Evolutionary conservation across 768 basidiomycete genomes (phyloP).

Genomic region (Podaxis pistillaris): DNA sequence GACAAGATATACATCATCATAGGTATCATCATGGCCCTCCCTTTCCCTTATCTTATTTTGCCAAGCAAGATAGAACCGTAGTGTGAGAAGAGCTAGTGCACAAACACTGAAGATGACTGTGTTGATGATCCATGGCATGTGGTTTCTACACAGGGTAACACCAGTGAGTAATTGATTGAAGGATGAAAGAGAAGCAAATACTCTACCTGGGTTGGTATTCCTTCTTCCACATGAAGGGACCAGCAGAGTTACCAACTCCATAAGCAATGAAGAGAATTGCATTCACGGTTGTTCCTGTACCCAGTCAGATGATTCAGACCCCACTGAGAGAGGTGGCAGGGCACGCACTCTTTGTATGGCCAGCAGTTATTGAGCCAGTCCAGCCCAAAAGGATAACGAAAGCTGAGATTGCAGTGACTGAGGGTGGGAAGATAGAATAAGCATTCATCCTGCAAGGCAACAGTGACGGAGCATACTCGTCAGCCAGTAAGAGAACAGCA

Average conservation of each 20-base stretch:
- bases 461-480: slow-evolving; percentile 45
- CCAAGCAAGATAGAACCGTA: slow-evolving; percentile 53
- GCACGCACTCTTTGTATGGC: slow-evolving; percentile 70
- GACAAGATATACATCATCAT: slow-evolving; percentile 59
- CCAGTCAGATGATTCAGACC: background rate
- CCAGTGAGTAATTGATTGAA: background rate
- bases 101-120: slow-evolving; percentile 56
- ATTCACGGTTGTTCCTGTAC: slow-evolving; percentile 67
- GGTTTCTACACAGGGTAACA: slow-evolving; percentile 45
- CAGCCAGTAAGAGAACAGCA: slow-evolving; percentile 76
- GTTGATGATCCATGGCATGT: slow-evolving; percentile 75
- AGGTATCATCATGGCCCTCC: slow-evolving; percentile 49
- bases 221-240: slow-evolving; percentile 77
- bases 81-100: slow-evolving; percentile 49
- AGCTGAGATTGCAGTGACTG: slow-evolving; percentile 64
- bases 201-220: slow-evolving; percentile 64
- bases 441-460: slow-evolving; percentile 1
- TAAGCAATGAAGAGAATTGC: slow-evolving; percentile 73
- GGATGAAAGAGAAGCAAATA: slow-evolving; percentile 1
- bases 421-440: background rate
- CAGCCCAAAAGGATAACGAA: slow-evolving; percentile 72
- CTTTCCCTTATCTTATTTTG: slow-evolving; percentile 64
- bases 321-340: background rate
- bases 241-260: slow-evolving; percentile 71
- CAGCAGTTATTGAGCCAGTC: slow-evolving; percentile 63